Base-by-base conservation (phyloP, 1,139 yeast species). In the Hansenula sp. region DNA sequence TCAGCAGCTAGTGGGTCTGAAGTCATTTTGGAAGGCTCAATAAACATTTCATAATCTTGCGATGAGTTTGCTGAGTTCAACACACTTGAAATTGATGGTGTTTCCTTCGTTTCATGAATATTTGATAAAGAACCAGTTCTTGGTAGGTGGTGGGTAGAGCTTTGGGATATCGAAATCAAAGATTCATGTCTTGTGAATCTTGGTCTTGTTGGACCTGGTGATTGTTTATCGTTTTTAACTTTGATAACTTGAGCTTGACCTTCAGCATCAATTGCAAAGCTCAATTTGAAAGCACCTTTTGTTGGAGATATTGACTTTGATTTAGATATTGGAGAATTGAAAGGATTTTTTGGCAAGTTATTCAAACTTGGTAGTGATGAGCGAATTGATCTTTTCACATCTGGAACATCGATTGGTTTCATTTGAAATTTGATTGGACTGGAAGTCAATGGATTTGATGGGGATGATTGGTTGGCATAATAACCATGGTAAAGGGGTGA, bases 401-500 rank as follows among this genome's bases (percentile, higher is more conserved):
- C 48, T 18, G 46, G 34, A 11, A 40, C 11, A 19, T 46, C 51
- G 24, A 54, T 49, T 28, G 59, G 59, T 38, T 54, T 55, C 47
- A 55, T 45, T 36, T 57, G 58, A 24, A 52, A 48, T 36, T 47
- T 54, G 31, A 54, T 44, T 1, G 60, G 59, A 30, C 58, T 55
- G 3, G 58, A 49, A 8, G 42, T 45, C 5, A 53, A 16, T 2
- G 46, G 16, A 11, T 50, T 46, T 4, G 58, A 49, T 11, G 61
- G 57, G 2, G 59, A 51, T 6, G 54, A 41, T n/a, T 51, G 52
- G 25, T 52, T 49, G 7, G 52, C 52, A 33, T 55, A 57, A 42
- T 53, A 56, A 3, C 59, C 59, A 27, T 55, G 58, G 25, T 57
- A 54, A 15, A 56, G 41, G 2, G 61, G 61, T 4, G 61, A 57